These are phyloP conservation scores for Fusarium protoensiforme DNA, from an alignment of 2,329 filamentous ascomycete species.

Conservation along the genomic window DNA sequence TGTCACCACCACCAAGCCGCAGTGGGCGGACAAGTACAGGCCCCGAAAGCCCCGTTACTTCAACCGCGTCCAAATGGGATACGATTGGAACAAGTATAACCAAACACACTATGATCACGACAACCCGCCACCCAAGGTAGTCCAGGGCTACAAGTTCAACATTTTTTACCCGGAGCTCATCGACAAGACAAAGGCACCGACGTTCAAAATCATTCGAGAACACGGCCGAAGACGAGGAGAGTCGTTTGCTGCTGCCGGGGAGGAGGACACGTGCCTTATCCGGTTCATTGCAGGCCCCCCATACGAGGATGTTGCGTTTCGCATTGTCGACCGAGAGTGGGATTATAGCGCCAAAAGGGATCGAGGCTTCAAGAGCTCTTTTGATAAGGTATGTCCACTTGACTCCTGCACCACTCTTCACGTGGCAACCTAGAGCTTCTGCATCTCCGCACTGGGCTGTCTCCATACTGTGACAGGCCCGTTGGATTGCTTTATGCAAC, in stretches of 20 bases:
- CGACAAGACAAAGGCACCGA: slow-evolving; percentile 93
- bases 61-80: slow-evolving; percentile 98
- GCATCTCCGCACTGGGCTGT: slow-evolving; percentile 25
- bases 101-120: slow-evolving; percentile 99
- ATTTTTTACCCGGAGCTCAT: slow-evolving; percentile 98
- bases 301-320: slow-evolving; percentile 96
- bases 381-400: slow-evolving; percentile 83
- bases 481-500: slow-evolving; percentile 22
- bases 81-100: slow-evolving; percentile 99
- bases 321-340: slow-evolving; percentile 98
- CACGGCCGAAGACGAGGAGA: slow-evolving; percentile 89
- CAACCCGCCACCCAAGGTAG: slow-evolving; percentile 96
- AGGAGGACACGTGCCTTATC: slow-evolving; percentile 97
- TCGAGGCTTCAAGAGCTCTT: slow-evolving; percentile 93
- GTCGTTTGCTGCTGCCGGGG: slow-evolving; percentile 91
- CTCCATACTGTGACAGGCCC: slow-evolving; percentile 13
- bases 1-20: slow-evolving; percentile 67
- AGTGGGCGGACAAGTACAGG: slow-evolving; percentile 86
- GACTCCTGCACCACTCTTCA: slow-evolving; percentile 13
- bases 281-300: slow-evolving; percentile 95
- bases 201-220: slow-evolving; percentile 95
- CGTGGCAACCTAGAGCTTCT: slow-evolving; percentile 18
- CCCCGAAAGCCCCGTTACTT: slow-evolving; percentile 96
- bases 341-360: slow-evolving; percentile 97
- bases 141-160: slow-evolving; percentile 99